Percentiles rank a stretch among this genome's conserved stretches.
These are phyloP conservation scores for Lophiostoma macrostomum DNA, from an alignment of 495 filamentous ascomycete genomes.

Conservation along the genomic window DNA sequence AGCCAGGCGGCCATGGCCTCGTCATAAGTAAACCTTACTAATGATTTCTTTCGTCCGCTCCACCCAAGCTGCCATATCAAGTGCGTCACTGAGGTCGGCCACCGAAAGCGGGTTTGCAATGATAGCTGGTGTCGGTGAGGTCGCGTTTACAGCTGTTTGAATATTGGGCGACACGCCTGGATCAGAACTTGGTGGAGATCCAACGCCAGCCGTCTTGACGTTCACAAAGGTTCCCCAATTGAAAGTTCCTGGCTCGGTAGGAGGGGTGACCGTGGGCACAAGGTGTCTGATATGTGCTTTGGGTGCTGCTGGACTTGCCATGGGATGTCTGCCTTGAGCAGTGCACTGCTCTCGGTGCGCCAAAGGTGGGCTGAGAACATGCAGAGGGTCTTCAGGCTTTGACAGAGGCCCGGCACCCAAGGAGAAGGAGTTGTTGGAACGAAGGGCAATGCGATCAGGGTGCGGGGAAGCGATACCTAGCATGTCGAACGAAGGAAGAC, in stretches of 20 bases:
- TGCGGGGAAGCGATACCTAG: constrained; percentile 41
- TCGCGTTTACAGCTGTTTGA: not conserved
- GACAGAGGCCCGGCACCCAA: constrained; percentile 30
- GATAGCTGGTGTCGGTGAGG: not conserved
- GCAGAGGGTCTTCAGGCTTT: constrained; percentile 30
- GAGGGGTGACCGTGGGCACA: constrained; percentile 38
- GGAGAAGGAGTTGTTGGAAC: constrained; percentile 16
- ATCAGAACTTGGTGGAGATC: constrained; percentile 34
- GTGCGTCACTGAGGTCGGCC: not conserved
- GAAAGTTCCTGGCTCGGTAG: constrained; percentile 31
- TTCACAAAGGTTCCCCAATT: constrained; percentile 33
- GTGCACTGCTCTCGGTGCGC: constrained; percentile 2
- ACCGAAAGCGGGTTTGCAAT: too few relatives aligned
- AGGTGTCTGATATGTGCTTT: constrained; percentile 18
- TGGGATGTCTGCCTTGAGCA: not conserved
- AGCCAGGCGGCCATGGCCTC: not conserved
- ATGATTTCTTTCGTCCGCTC: constrained; percentile 2
- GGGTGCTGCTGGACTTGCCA: not conserved
- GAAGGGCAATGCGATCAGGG: constrained; percentile 33
- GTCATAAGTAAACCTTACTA: too few relatives aligned
- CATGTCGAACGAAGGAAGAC: constrained; percentile 40
- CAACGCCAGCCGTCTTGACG: constrained; percentile 25
- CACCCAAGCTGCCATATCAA: constrained; percentile 16
- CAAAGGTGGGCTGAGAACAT: constrained; percentile 20
- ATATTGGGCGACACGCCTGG: constrained; percentile 15